Base-by-base conservation (phyloP, 2,329 filamentous ascomycete genomes). In the Arachnomyces sp. region DNA sequence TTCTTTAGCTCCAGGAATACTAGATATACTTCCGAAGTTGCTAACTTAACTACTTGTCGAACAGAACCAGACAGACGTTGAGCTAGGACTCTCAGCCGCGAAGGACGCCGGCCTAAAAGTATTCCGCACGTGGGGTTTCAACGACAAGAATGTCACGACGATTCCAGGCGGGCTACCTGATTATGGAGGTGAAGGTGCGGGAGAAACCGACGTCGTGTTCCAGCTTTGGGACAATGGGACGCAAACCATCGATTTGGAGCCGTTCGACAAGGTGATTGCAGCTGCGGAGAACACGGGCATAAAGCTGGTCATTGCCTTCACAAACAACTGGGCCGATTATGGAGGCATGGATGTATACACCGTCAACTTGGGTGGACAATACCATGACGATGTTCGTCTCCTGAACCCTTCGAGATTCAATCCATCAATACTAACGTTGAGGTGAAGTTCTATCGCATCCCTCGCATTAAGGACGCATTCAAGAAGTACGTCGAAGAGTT, bases 281-380 rank as follows among this genome's bases (percentile, higher is more conserved):
- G 71, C 69, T 0, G 73, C 74, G 0, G 61, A 66, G 28, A 69
- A 69, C 29, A 60, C 62, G 1, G 68, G 66, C 34, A 68, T 74
- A 45, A 77, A 77, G 59, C 61, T 78, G 2, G 61, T 78, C 25
- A 58, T 78, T 9, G 64, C 73, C 0, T 51, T 78, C 42, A 76
- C 72, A 0, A 78, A 77, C 57, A 75, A 76, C 38, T 78, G 74
- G 74, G 73, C 72, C 4, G 73, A 77, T 40, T 77, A 77, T 38
- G 73, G 74, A 13, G 74, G 74, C n/a, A 75, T 76, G 71, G 73
- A 76, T 28, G 68, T 76, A 0, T 78, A 76, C 45, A 77, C 73
- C 0, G 63, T 71, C n/a, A 75, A 77, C 42, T 12, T 45, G 9
- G 38, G 38, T 6, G 29, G 31, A 11, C 29, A 39, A 16, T 39